These are phyloP conservation scores for Acanthamoeba quina DNA, from an alignment of 208 protist species.

Conservation along the genomic window DNA sequence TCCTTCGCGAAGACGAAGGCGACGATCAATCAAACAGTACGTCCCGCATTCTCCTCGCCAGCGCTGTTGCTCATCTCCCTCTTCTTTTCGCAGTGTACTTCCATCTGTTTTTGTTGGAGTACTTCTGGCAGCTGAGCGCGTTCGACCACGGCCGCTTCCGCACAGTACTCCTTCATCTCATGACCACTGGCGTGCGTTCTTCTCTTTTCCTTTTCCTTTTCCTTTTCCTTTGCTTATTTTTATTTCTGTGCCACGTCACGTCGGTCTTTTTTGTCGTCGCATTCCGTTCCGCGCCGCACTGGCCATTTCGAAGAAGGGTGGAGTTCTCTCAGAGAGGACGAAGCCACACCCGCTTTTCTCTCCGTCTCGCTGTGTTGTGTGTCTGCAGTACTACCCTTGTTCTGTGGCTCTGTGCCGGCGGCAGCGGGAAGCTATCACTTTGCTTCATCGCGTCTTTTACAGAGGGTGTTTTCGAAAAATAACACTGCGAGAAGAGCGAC, in stretches of 20 bases:
- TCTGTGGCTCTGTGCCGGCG: too few relatives aligned
- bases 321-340: background rate
- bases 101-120: constrained; percentile 33
- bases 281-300: background rate
- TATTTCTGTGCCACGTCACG: background rate
- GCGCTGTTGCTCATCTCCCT: background rate
- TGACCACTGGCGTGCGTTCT: background rate
- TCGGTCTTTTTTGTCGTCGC: background rate
- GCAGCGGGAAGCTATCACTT: too few relatives aligned
- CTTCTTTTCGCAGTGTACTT: background rate
- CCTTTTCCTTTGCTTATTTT: background rate
- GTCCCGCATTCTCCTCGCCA: background rate
- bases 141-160: constrained; percentile 39
- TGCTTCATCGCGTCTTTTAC: background rate
- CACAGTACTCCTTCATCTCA: constrained; percentile 3
- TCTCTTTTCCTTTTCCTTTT: background rate
- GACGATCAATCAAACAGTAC: background rate
- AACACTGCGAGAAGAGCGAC: background rate
- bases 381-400: background rate
- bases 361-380: background rate
- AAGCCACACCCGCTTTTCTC: background rate
- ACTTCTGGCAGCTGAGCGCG: constrained; percentile 26
- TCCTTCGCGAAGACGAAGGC: background rate
- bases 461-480: background rate
- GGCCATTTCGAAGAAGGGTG: background rate